A percentile compares a stretch with the other conserved stretches of the same genome.
phyloP scores from a whole-genome alignment of 2,329 filamentous ascomycete genomes.

The Hymenoscyphus repandus region DNA sequence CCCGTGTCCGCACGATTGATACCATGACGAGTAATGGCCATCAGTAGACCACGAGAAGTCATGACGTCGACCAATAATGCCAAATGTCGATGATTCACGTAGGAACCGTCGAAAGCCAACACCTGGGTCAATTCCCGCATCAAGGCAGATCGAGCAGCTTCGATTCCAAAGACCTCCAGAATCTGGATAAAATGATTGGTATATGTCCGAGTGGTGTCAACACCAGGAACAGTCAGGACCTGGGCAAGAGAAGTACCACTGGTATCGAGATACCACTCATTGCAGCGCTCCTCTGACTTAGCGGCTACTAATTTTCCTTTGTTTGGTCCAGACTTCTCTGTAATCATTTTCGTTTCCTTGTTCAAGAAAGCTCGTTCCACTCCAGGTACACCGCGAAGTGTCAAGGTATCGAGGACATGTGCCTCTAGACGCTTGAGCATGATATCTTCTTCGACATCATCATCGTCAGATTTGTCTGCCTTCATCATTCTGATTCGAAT shows the following conservation, averaged over 20 bases:
- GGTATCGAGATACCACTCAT: constrained; percentile 95
- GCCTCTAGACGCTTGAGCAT: constrained; percentile 89
- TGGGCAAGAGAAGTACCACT: constrained; percentile 81
- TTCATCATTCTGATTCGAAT: constrained; percentile 83
- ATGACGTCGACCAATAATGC: constrained; percentile 94
- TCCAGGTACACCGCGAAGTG: constrained; percentile 82
- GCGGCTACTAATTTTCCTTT: constrained; percentile 70
- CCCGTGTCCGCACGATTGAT: constrained; percentile 98
- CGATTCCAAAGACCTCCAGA: constrained; percentile 92
- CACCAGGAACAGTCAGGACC: constrained; percentile 80
- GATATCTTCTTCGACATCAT: constrained; percentile 76
- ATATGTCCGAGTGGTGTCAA: constrained; percentile 80
- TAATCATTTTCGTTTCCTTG: constrained; percentile 65
- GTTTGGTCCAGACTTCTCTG: constrained; percentile 37
- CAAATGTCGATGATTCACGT: constrained; percentile 98
- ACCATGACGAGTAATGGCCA: constrained; percentile 94
- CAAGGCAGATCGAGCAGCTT: constrained; percentile 82
- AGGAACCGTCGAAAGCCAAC: constrained; percentile 96
- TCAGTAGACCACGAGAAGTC: constrained; percentile 90
- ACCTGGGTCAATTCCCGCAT: constrained; percentile 87
- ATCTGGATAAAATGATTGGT: constrained; percentile 96
- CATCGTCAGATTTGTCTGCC: constrained; percentile 67
- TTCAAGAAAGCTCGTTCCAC: constrained; percentile 93
- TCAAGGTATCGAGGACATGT: constrained; percentile 85
- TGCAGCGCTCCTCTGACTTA: constrained; percentile 70